A percentile compares a stretch with the other conserved stretches of the same genome.
phyloP scores from a whole-genome alignment of 805 yeast genomes.

The Candida andamanensis region DNA sequence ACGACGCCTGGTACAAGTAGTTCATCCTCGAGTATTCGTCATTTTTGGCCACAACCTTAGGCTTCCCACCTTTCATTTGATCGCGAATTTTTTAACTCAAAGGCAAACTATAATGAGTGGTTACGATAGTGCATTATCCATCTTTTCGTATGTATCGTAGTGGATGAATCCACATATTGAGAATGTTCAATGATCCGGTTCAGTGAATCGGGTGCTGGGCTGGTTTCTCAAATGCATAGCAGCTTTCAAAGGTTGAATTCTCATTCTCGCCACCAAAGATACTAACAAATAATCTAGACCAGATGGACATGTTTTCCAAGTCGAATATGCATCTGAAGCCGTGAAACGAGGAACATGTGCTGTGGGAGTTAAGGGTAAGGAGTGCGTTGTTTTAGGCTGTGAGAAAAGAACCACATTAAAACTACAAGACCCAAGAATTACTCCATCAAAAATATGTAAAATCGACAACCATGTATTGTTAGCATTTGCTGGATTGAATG shows the following conservation, averaged over 20 bases:
- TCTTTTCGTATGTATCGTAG: slow-evolving; percentile 84
- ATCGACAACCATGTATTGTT: slow-evolving; percentile 86
- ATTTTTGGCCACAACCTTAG: slow-evolving; percentile 31
- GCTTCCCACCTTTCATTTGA: background rate
- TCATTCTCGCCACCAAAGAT: slow-evolving; percentile 11
- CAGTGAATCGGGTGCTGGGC: background rate
- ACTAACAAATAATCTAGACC: slow-evolving; percentile 55
- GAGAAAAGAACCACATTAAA: slow-evolving; percentile 94
- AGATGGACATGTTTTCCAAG: slow-evolving; percentile 98
- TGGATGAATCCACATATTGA: too few relatives aligned
- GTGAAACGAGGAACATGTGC: slow-evolving; percentile 98
- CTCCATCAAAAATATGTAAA: slow-evolving; percentile 90
- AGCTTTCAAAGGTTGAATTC: too few relatives aligned
- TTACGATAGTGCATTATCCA: slow-evolving; percentile 97
- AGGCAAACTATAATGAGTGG: slow-evolving; percentile 76
- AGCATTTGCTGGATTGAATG: slow-evolving; percentile 96
- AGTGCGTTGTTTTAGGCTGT: slow-evolving; percentile 89
- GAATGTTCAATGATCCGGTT: background rate
- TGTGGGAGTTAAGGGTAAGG: slow-evolving; percentile 90
- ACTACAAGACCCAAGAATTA: slow-evolving; percentile 92
- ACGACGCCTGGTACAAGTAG: slow-evolving; percentile 54
- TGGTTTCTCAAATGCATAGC: background rate
- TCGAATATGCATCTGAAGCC: slow-evolving; percentile 95
- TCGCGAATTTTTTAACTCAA: background rate
- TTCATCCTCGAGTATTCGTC: slow-evolving; percentile 60